Evolutionary conservation across 2,329 filamentous ascomycete genomes (phyloP).

Genomic region (Fusarium scirpi): DNA sequence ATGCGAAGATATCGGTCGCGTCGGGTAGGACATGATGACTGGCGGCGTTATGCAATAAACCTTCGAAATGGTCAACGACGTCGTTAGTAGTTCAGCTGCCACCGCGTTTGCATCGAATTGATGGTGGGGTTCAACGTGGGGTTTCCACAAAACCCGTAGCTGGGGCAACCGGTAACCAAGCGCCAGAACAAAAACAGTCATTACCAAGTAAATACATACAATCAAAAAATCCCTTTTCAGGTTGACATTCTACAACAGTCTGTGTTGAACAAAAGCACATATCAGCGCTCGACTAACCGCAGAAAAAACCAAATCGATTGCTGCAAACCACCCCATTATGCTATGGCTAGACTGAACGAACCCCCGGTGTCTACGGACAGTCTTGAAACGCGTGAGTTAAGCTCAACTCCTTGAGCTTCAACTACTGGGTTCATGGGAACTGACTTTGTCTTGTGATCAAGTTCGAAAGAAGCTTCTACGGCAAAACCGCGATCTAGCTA

Average conservation of each 20-base stretch:
- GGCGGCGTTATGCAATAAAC: neutral
- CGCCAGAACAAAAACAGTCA: constrained; percentile 46
- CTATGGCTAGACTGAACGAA: constrained; percentile 87
- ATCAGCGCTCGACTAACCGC: constrained; percentile 27
- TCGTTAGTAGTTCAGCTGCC: constrained; percentile 13
- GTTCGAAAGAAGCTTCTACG: constrained; percentile 83
- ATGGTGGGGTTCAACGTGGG: constrained; percentile 49
- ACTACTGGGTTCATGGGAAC: constrained; percentile 11
- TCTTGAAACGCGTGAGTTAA: constrained; percentile 75
- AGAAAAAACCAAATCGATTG: constrained; percentile 21
- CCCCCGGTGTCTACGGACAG: constrained; percentile 74
- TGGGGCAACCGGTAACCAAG: constrained; percentile 48
- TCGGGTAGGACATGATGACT: constrained; percentile 66
- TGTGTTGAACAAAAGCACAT: constrained; percentile 30
- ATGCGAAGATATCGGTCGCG: constrained; percentile 72
- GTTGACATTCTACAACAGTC: constrained; percentile 44
- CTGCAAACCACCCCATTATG: constrained; percentile 48
- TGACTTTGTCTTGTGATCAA: constrained; percentile 52
- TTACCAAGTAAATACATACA: constrained; percentile 53
- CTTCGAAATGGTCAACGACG: constrained; percentile 5
- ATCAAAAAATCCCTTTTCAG: constrained; percentile 43
- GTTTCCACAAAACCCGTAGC: constrained; percentile 29
- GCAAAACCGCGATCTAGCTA: constrained; percentile 86
- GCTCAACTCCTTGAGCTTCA: constrained; percentile 8
- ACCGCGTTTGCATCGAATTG: constrained; percentile 30